A percentile compares a stretch with the other conserved stretches of the same genome.
phyloP scores from a whole-genome alignment of 331 rosid genomes.

The Quercus lobata region DNA sequence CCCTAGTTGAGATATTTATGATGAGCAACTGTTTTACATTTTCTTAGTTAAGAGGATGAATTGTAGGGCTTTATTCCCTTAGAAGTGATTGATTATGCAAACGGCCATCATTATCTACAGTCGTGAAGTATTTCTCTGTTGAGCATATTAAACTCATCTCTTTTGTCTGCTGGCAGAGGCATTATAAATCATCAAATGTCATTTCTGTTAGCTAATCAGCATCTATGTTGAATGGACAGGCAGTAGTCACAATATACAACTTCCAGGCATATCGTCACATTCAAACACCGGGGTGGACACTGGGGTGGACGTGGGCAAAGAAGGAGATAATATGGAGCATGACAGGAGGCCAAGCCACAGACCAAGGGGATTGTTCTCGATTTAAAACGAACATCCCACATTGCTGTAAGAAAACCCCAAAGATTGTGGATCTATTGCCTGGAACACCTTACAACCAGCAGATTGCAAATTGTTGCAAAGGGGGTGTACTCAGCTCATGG shows the following conservation, averaged over 20 bases:
- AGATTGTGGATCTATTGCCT: conserved; percentile 67
- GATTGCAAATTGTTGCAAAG: conserved; percentile 79
- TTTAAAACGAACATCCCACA: conserved; percentile 53
- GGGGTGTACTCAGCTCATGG: conserved; percentile 85
- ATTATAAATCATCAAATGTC: conserved; percentile 3
- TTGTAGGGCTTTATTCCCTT: not conserved
- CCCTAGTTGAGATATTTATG: not conserved
- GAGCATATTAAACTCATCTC: not conserved
- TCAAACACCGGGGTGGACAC: conserved; percentile 73
- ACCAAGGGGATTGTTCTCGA: conserved; percentile 90
- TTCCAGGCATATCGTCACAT: conserved; percentile 83
- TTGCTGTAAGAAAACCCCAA: conserved; percentile 67
- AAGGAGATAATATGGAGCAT: conserved; percentile 84
- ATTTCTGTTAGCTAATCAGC: conserved; percentile 10
- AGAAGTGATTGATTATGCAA: not conserved
- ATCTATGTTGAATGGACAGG: conserved; percentile 39
- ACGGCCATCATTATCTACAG: not conserved
- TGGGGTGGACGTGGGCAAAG: conserved; percentile 89
- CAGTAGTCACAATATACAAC: conserved; percentile 63
- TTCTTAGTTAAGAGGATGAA: not conserved
- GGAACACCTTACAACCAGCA: conserved; percentile 88
- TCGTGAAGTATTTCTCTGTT: not conserved
- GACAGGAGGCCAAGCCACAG: conserved; percentile 75
- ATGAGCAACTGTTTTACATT: not conserved
- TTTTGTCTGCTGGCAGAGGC: not conserved